Evolutionary conservation across 768 basidiomycete species (phyloP), one percentile per base, ranked within the genome.

Genomic region (Boletus tylopilopsis): DNA sequence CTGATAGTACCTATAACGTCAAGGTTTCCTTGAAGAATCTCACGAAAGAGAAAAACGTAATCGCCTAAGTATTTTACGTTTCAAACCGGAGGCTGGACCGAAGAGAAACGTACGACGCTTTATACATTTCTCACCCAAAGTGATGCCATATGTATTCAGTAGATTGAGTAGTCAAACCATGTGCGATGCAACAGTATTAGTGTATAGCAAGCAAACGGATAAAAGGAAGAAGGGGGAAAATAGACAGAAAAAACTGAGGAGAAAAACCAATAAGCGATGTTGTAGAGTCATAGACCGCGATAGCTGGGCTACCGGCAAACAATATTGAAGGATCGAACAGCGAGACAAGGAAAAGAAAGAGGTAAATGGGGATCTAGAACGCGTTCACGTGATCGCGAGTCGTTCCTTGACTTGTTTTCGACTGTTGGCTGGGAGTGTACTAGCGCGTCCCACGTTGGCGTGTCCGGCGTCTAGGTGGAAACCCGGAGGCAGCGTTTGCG

Each of bases 401-500:
- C 67, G 58, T 39, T 47, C 56, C 41, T 57, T 52, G 15, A 47
- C 44, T 33, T 64, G 56, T 42, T 64, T 65, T 45, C 68, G 60
- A 39, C 57, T 55, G 4, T 63, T 61, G 51, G 63, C 54, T 13
- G 65, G 54, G 5, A 67, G 55, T 22, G 67, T 66, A 36, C 61
- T 55, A 15, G 60, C 41, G 19, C 52, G 65, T 33, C 54, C 63
- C 39, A 45, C 45, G 15, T 24, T 30, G 11, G 40, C 32, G 36
- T 49, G 45, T 8, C 56, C 57, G 15, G 41, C 47, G 18, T 59
- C 63, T 2, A 57, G 45, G 22, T 49, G 49, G 35, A 50, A 62
- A 25, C 64, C 66, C 27, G 69, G 59, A 2, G 78, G 77, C 6
- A 73, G 64, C 16, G 71, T 72, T 40, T 75, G 71, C 2, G 87